phyloP scores from a whole-genome alignment of 176 grass and related monocot genomes.

The Carex cristatella region DNA sequence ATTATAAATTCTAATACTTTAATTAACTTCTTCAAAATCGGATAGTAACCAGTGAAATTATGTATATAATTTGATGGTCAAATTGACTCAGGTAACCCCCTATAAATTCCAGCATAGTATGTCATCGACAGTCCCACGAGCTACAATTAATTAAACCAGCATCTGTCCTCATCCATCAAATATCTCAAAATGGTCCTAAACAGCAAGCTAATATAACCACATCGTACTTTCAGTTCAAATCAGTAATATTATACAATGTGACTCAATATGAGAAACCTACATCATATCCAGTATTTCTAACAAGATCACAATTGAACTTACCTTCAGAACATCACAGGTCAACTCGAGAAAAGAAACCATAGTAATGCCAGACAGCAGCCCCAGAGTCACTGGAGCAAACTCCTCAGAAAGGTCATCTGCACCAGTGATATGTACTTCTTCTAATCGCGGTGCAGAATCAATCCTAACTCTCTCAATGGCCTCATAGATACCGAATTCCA shows the following conservation, averaged over 20 bases:
- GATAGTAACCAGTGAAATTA: too few relatives aligned
- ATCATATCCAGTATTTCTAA: not conserved
- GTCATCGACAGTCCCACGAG: too few relatives aligned
- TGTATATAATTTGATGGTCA: too few relatives aligned
- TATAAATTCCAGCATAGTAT: too few relatives aligned
- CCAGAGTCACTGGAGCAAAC: not conserved
- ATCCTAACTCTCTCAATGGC: not conserved
- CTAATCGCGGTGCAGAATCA: not conserved
- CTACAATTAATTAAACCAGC: too few relatives aligned
- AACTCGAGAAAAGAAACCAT: not conserved
- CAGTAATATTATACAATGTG: not conserved
- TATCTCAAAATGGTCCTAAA: too few relatives aligned
- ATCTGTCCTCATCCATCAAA: too few relatives aligned
- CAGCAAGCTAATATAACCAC: too few relatives aligned
- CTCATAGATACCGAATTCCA: not conserved
- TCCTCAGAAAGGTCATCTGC: not conserved
- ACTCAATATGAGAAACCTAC: not conserved
- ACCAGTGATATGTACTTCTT: not conserved
- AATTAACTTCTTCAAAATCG: too few relatives aligned
- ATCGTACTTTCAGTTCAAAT: not conserved
- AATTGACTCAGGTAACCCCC: too few relatives aligned
- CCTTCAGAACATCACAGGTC: not conserved
- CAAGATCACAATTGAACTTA: not conserved
- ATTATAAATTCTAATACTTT: not conserved
- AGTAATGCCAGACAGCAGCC: not conserved